phyloP scores from a whole-genome alignment of 2,329 filamentous ascomycete species.

The Alternaria sp. region DNA sequence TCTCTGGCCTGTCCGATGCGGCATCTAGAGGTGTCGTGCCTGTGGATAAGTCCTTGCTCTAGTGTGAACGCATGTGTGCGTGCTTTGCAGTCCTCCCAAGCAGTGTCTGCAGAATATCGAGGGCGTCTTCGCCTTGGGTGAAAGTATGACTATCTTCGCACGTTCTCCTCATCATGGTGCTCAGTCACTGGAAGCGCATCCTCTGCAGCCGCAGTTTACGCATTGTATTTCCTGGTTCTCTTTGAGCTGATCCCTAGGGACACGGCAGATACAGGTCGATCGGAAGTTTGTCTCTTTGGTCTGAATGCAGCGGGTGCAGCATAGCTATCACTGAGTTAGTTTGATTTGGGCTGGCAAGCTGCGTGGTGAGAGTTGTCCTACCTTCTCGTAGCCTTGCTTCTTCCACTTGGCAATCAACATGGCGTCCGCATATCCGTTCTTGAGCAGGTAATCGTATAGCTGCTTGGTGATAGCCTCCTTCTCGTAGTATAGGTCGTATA shows the following conservation, averaged over 20 bases:
- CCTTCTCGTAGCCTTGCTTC: constrained; percentile 99
- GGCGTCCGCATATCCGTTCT: constrained; percentile 94
- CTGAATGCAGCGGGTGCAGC: constrained; percentile 94
- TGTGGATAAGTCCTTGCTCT: neutral
- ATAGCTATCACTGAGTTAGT: constrained; percentile 66
- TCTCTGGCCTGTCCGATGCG: neutral
- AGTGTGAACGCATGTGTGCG: neutral
- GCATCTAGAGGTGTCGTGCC: neutral
- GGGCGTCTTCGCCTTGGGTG: neutral
- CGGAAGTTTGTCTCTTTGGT: constrained; percentile 99
- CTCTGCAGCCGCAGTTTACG: constrained; percentile 92
- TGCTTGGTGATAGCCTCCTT: constrained; percentile 93
- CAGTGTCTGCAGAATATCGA: neutral
- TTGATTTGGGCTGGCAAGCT: neutral
- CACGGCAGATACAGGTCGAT: constrained; percentile 94
- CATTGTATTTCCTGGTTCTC: constrained; percentile 91
- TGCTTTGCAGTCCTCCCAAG: neutral
- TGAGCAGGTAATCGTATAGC: constrained; percentile 94
- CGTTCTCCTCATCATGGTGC: constrained; percentile 2
- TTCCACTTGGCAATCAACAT: constrained; percentile 99
- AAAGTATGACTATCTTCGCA: neutral
- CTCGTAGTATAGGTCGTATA: constrained; percentile 98
- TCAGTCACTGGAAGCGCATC: constrained; percentile 86
- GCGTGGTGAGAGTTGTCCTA: constrained; percentile 50
- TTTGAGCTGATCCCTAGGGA: constrained; percentile 88